Conservation (phyloP, 2,329 filamentous ascomycete species). For the Proliferodiscus dingleyae region DNA sequence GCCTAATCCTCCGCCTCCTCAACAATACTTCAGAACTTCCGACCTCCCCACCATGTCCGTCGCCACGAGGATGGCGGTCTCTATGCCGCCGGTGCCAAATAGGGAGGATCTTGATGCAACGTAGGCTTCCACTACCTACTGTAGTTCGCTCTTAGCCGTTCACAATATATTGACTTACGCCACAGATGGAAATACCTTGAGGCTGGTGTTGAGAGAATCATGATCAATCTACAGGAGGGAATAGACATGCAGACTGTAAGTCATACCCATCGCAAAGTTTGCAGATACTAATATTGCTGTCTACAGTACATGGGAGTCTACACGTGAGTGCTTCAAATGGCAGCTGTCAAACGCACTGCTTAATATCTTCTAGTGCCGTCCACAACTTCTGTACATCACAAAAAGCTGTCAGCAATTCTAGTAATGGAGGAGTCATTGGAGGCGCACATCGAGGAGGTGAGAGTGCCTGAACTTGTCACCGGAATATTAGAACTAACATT, state of each 20-base stretch:
- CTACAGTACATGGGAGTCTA: constrained; percentile 89
- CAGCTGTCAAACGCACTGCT: constrained; percentile 13
- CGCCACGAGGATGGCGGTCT: constrained; percentile 11
- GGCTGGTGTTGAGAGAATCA: constrained; percentile 83
- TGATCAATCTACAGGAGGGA: constrained; percentile 85
- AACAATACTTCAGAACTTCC: not conserved
- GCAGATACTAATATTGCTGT: constrained; percentile 11
- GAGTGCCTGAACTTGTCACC: constrained; percentile 17
- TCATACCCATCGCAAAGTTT: constrained; percentile 7
- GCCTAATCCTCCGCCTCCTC: constrained; percentile 2
- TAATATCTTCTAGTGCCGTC: constrained; percentile 61
- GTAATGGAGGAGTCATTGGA: constrained; percentile 37
- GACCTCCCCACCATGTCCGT: constrained; percentile 13
- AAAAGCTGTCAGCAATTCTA: constrained; percentile 69
- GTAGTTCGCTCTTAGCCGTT: not conserved
- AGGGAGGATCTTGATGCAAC: constrained; percentile 59
- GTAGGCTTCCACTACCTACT: constrained; percentile 37
- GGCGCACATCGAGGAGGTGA: constrained; percentile 68
- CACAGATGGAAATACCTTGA: constrained; percentile 85
- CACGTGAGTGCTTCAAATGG: constrained; percentile 52
- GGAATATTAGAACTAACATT: constrained; percentile 11
- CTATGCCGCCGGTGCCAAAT: constrained; percentile 55
- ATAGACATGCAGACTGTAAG: constrained; percentile 85
- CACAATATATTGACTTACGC: constrained; percentile 7
- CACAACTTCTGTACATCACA: constrained; percentile 99